Base-by-base conservation (phyloP, 495 filamentous ascomycete species). In the Sabuloglossum arenarium region DNA sequence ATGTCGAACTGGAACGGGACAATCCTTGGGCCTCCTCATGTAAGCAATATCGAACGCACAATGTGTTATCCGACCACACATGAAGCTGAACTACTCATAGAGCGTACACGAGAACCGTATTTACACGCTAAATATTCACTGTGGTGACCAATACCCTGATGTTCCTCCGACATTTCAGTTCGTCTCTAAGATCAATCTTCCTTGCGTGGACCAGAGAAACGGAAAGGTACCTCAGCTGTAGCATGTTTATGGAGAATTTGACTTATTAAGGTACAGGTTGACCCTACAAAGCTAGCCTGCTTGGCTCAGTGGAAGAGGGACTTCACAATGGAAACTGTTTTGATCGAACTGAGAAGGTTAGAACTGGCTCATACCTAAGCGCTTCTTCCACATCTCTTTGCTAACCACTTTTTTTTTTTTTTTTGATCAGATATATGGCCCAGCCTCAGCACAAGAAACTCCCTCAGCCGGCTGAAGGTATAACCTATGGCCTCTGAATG, bases 1-100 rank as follows among this genome's bases (percentile, higher is more conserved):
- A 94, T 98, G 89, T 86, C 86, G 58, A 87, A 95, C 77, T 98
- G 91, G 91, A 94, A 93, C 61, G 91, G 88, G 53, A 97, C 91
- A 0, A 96, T 98, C 61, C 80, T 96, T 51, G 91, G 91, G 0
- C 91, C 91, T 62, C 91, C 93, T 62, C 93, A 98, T 67, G 91
- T 95, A 73, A 60, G 82, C 21, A 0, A 12, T 21, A 16, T 30
- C 25, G 11, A 27, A 27, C 6, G 37, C 11, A 11, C 29, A 34
- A 32, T 5, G 54, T 16, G 8, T 29, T 19, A 8, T 12, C 43
- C 23, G 54, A 28, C 27, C n/a, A 29, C 12, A 42, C 50, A 47
- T 32, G 49, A 12, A 39, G 34, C 34, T 29, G 24, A 51, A 23
- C 21, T 54, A 3, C 25, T 16, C 30, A 2, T 30, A 98, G 93